Base-by-base conservation (phyloP, 306 rosid genomes). In the Cucurbita ficifolia region DNA sequence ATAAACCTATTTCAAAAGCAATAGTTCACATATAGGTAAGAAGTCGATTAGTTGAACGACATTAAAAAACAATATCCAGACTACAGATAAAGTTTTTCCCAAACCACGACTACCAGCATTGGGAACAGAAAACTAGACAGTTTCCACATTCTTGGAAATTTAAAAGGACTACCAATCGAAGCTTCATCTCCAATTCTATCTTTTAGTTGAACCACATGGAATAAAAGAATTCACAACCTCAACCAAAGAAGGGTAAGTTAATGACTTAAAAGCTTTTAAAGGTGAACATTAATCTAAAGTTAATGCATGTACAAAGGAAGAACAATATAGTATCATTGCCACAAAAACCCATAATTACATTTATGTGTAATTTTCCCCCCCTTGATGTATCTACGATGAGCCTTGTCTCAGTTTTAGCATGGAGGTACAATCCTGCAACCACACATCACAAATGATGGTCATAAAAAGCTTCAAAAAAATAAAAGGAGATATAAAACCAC, bases 331-430 rank as follows among this genome's bases (percentile, higher is more conserved):
- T n/a, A 55, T 43, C 42, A 17, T 39, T 22, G 73, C 55, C 48
- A 29, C 9, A 54, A 42, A 21, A 46, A 75, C 24, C 7, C 72
- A 42, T 49, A 39, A 76, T 80, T 88, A 92, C 98, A 82, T 84
- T 84, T 87, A 92, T 92, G 61, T 76, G 81, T 51, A 92, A 79
- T 52, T 77, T 85, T 83, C 81, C 92, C 58, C 98, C 96, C 76
- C 98, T 90, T 70, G 98, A 87, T 76, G 92, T 87, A 79, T 92
- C 98, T 76, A 92, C 98, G 40, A 84, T 75, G 80, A 92, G 96
- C 84, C 83, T 85, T 33, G 92, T 83, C 87, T 92, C 98, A 0
- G 89, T 85, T 52, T 83, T 92, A 54, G 91, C 83, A 68, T 88
- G 85, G 75, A 92, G 79, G 85, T 76, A 92, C 64, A 82, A 76